Evolutionary conservation across 345 rosid genomes (phyloP), one percentile per base, ranked within the genome.

Genomic region (Carallia brachiata): DNA sequence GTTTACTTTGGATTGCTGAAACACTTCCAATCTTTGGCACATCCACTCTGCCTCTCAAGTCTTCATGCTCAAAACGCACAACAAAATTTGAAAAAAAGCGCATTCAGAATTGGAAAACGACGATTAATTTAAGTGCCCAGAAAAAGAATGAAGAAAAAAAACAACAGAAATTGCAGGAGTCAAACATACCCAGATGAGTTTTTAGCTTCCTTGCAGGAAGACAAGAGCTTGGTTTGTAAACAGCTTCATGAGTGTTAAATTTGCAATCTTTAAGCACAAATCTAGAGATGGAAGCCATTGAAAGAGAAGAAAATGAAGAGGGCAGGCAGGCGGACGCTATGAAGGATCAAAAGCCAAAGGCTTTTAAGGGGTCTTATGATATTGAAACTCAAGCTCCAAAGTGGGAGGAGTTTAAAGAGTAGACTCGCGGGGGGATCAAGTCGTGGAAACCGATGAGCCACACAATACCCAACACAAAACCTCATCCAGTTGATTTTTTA

Each of bases 251-350:
- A 13, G 81, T 56, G 62, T 79, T 83, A 1, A 83, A 72, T 52
- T 69, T 86, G 70, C 79, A 79, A 58, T 86, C 90, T 69, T 81
- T 82, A 54, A 78, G 76, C 52, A 84, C 69, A 69, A 87, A 40
- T 76, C 88, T 82, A n/a, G 93, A 91, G 67, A 86, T 82, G 57
- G 96, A 85, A 6, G 88, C 91, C 98, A 89, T 91, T 61, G 40
- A 36, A 61, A 52, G 15, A 52, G 56, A 4, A 7, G 16, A 4
- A 67, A 32, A 7, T 7, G 19, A 61, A 27, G 36, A 56, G 60
- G 60, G 12, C 50, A 12, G 60, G 12, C 50, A 12, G 31, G 10
- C 6, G 5, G 36, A 4, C 13, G 31, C 23, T 17, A 16, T 2
- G 31, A 56, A 67, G 66, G 76, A 36, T 57, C 63, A 64, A 55